Conservation (phyloP, 176 grass and related monocot species). For the Poa pratensis region DNA sequence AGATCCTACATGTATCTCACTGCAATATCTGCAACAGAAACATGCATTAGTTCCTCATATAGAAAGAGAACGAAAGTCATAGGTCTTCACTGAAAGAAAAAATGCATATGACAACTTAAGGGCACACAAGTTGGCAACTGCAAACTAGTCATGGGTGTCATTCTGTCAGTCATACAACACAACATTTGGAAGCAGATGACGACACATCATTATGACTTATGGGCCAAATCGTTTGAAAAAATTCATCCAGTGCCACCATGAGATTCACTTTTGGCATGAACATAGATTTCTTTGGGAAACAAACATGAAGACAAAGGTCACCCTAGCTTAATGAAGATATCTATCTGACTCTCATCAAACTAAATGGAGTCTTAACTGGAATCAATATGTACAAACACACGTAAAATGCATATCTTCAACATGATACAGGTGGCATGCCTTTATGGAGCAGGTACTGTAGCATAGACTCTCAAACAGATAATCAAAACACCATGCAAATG, state of each 20-base stretch:
- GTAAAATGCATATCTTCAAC: slow-evolving; percentile 19
- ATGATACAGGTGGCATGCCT: not conserved
- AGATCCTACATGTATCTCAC: slow-evolving; percentile 81
- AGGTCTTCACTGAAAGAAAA: not conserved
- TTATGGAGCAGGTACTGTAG: not conserved
- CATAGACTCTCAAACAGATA: not conserved
- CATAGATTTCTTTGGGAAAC: not conserved
- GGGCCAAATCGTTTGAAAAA: not conserved
- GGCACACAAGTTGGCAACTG: not conserved
- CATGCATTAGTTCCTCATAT: slow-evolving; percentile 1
- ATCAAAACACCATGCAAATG: not conserved
- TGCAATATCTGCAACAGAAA: slow-evolving; percentile 71
- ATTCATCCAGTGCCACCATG: not conserved
- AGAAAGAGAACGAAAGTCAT: slow-evolving; percentile 11
- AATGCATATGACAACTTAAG: slow-evolving; percentile 3
- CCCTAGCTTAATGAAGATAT: not conserved
- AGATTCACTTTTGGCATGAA: slow-evolving; percentile 6
- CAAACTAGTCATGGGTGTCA: not conserved
- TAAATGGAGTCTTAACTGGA: slow-evolving; percentile 3
- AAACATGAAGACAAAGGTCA: slow-evolving; percentile 1
- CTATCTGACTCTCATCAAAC: slow-evolving; percentile 13
- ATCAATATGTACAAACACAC: not conserved
- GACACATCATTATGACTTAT: not conserved
- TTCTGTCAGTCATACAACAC: not conserved
- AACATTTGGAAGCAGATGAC: not conserved